Conservation (phyloP, 1,139 yeast species). For the Hansenula sp. region DNA sequence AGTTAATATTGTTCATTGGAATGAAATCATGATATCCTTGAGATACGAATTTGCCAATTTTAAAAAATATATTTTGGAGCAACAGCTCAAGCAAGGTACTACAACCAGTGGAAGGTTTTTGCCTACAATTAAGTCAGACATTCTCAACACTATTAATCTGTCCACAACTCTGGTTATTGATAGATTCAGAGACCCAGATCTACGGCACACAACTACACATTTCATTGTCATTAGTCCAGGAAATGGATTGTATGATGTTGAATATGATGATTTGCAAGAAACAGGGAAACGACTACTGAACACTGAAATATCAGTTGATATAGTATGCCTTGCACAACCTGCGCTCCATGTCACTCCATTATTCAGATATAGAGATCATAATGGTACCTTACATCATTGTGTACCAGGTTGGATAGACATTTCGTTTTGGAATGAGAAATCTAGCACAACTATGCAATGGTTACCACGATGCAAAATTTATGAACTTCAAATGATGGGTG, state of each 20-base stretch:
- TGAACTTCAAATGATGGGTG: slow-evolving; percentile 97
- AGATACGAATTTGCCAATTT: slow-evolving; percentile 83
- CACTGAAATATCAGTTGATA: slow-evolving; percentile 82
- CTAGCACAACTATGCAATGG: slow-evolving; percentile 55
- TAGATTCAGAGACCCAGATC: slow-evolving; percentile 79
- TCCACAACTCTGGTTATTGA: slow-evolving; percentile 78
- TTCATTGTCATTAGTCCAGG: slow-evolving; percentile 88
- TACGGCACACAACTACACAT: slow-evolving; percentile 83
- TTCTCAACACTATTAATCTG: slow-evolving; percentile 81
- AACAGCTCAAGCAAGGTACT: slow-evolving; percentile 34
- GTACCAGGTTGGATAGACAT: slow-evolving; percentile 95
- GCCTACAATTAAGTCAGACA: slow-evolving; percentile 86
- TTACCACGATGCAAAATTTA: slow-evolving; percentile 89
- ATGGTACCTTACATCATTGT: slow-evolving; percentile 61
- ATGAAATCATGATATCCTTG: slow-evolving; percentile 82
- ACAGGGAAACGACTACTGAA: slow-evolving; percentile 74
- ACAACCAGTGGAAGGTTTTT: slow-evolving; percentile 44
- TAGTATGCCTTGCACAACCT: slow-evolving; percentile 83
- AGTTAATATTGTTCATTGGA: slow-evolving; percentile 84
- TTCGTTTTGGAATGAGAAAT: slow-evolving; percentile 70
- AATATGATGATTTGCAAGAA: slow-evolving; percentile 66
- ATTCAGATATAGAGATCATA: slow-evolving; percentile 60
- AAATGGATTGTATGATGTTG: slow-evolving; percentile 90
- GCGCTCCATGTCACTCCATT: slow-evolving; percentile 92
- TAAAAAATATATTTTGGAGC: slow-evolving; percentile 63